These are phyloP conservation scores for Botrytis medusae DNA, from an alignment of 2,329 filamentous ascomycete genomes.

Conservation along the genomic window DNA sequence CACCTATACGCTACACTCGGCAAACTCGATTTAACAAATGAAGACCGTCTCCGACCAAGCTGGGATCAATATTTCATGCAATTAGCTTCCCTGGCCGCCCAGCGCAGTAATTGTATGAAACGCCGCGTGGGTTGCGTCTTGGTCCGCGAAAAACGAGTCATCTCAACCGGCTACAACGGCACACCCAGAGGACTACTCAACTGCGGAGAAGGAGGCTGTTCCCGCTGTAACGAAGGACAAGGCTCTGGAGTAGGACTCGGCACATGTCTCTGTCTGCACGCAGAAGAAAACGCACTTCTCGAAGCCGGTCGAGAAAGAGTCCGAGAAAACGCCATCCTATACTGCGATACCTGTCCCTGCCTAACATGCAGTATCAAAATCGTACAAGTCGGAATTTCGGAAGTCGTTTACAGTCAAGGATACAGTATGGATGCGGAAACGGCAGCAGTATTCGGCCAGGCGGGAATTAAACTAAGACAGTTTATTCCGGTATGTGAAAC, in stretches of 20 bases:
- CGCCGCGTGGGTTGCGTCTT: constrained; percentile 91
- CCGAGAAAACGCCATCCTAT: constrained; percentile 76
- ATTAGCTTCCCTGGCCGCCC: constrained; percentile 85
- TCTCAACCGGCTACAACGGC: constrained; percentile 96
- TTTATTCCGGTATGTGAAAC: constrained; percentile 71
- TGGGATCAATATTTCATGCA: constrained; percentile 99
- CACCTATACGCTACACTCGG: constrained; percentile 72
- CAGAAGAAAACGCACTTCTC: constrained; percentile 93
- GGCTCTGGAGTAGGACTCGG: constrained; percentile 70
- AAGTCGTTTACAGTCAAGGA: constrained; percentile 90
- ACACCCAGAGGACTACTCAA: constrained; percentile 88
- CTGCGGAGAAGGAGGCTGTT: constrained; percentile 90
- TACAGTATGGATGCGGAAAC: constrained; percentile 93
- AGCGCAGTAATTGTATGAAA: constrained; percentile 97
- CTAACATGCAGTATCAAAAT: constrained; percentile 99
- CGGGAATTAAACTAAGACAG: constrained; percentile 81
- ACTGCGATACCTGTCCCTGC: constrained; percentile 96
- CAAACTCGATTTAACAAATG: constrained; percentile 73
- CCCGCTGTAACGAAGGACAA: constrained; percentile 76
- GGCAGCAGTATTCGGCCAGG: constrained; percentile 77
- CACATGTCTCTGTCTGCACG: constrained; percentile 95
- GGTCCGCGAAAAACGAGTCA: constrained; percentile 80
- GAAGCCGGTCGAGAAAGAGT: constrained; percentile 93
- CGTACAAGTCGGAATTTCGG: constrained; percentile 89
- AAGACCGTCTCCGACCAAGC: constrained; percentile 76